Evolutionary conservation across 495 filamentous ascomycete species (phyloP), one percentile per base, ranked within the genome.

Genomic region (Neurospora sp.): DNA sequence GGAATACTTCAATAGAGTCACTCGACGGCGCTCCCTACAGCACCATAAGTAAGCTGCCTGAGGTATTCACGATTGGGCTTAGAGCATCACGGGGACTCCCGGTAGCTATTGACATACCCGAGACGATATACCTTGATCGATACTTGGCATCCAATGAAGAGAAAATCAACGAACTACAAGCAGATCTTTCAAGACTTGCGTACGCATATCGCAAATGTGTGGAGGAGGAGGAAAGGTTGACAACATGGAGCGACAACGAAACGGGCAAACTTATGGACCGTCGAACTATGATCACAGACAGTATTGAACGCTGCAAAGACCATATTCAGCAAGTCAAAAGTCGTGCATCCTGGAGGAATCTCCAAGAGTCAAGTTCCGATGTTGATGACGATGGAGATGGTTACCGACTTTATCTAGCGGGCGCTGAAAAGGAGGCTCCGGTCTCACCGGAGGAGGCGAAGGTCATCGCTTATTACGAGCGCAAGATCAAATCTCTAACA

Each of bases 51-150:
- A 85, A 90, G 38, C 80, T 91, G 68, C 86, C 88, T 0, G 91
- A 94, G n/a, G 86, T 97, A 16, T 74, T 97, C 45, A 87, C 86
- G 2, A 6, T 83, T 93, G 73, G 87, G 86, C 68, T 75, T 93
- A 7, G 83, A 84, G 35, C 84, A 84, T 37, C 75, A 83, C 1
- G 86, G 2, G 53, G 22, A 3, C 76, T 82, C 9, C 75, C 77
- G 16, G 82, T 82, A 39, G 84, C 86, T 12, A 82, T 95, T 59
- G 88, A 90, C 16, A 87, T 95, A 22, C 93, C 93, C 40, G 82
- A 87, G 18, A 84, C 88, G 0, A 89, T 94, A 75, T 96, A 94
- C 76, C 86, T 90, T 9, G 94, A 97, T 79, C 87, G 93, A 42
- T 97, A 97, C 80, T 80, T 94, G 72, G 85, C 88, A 70, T 82